Base-by-base conservation (phyloP, 2,329 filamentous ascomycete genomes). In the Lachnellula occidentalis region DNA sequence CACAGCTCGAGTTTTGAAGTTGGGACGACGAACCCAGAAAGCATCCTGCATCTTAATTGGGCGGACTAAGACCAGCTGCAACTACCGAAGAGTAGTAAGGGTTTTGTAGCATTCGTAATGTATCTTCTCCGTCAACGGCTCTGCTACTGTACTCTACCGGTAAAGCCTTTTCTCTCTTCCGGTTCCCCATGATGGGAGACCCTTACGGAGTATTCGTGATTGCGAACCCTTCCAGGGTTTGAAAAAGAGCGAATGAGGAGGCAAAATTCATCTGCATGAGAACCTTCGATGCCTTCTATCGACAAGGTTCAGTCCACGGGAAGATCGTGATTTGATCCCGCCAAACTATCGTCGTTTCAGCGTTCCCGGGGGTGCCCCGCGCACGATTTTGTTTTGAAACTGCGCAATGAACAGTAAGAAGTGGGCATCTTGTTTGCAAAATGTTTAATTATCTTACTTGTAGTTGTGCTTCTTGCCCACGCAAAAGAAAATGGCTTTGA, bases 321-420 rank as follows among this genome's bases (percentile, higher is more conserved):
- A 22, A 39, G 37, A 43, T n/a, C 6, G 54, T 56, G 54, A 56
- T 56, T 56, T 56, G 54, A 49, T 45, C 37, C 39, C 27, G 36
- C 50, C 24, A 51, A 50, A 49, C 50, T 31, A 46, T 31, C 48
- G 24, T 51, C 45, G 48, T 54, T 52, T 55, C 50, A 52, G 39
- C 36, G 42, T 45, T 5, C 19, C 39, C 14, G 45, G 37, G 48
- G 22, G 15, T 14, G 39, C 48, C 53, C 39, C 17, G 45, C 45
- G 34, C 45, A 49, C 45, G 31, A 48, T 45, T 45, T 24, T 41
- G 41, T 52, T 52, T 48, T 45, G 24, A 47, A 49, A 48, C 43
- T 48, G 27, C 45, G 37, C 36, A 19, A 55, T 45, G 55, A 15
- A 43, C 37, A 21, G 9, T 37, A 21, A 41, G 17, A 41, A 41